Conservation (phyloP, 768 basidiomycete genomes). For the Paxillus ammoniavirescens region DNA sequence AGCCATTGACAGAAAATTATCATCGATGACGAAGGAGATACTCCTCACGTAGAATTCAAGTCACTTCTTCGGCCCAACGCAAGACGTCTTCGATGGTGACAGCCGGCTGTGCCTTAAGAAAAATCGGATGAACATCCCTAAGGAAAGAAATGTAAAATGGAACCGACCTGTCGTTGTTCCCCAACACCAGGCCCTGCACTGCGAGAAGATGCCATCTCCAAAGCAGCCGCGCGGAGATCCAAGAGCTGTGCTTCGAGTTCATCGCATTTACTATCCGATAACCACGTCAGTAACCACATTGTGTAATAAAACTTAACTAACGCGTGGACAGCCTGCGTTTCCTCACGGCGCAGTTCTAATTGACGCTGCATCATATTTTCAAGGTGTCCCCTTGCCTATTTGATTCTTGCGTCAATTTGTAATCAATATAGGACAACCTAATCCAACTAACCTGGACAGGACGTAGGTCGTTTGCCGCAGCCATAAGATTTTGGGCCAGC, state of each 20-base stretch:
- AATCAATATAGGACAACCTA: background rate
- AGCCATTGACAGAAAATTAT: background rate
- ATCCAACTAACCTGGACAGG: conserved; percentile 69
- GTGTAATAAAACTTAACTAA: conserved; percentile 34
- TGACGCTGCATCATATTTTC: conserved; percentile 82
- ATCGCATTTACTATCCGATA: conserved; percentile 58
- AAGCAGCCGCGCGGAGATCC: conserved; percentile 41
- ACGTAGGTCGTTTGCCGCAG: conserved; percentile 84
- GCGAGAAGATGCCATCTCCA: conserved; percentile 11
- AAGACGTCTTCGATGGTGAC: conserved; percentile 42
- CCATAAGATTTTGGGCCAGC: conserved; percentile 85
- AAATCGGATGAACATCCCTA: background rate
- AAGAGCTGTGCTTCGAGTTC: conserved; percentile 60
- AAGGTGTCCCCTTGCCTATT: conserved; percentile 74
- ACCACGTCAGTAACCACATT: conserved; percentile 6
- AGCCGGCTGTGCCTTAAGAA: conserved; percentile 7
- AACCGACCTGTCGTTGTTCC: conserved; percentile 20
- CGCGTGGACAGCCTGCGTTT: conserved; percentile 69
- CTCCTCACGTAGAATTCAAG: conserved; percentile 8
- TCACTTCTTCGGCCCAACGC: conserved; percentile 56
- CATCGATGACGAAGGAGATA: too few relatives aligned
- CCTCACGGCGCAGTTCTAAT: conserved; percentile 68
- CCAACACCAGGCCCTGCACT: background rate
- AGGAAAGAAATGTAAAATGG: background rate
- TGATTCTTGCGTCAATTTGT: background rate